These are phyloP conservation scores for Thielaviopsis musarum DNA, from an alignment of 2,329 filamentous ascomycete genomes.

Conservation along the genomic window DNA sequence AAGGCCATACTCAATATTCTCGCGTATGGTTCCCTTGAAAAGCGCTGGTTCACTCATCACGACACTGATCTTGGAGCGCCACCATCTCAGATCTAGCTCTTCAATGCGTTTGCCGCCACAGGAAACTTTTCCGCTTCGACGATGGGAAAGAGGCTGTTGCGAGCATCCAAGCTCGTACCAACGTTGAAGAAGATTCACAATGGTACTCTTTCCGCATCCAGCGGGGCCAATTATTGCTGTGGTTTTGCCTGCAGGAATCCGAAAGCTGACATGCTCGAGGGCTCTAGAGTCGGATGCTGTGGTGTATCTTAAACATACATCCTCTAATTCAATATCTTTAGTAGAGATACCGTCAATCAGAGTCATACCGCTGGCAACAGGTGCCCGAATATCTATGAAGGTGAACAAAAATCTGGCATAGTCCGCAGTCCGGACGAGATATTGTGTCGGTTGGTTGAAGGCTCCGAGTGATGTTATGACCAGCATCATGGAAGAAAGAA, in stretches of 20 bases:
- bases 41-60: conserved; percentile 54
- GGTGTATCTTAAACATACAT: conserved; percentile 60
- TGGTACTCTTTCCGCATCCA: conserved; percentile 58
- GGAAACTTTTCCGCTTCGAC: conserved; percentile 24
- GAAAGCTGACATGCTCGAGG: conserved; percentile 39
- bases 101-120: conserved; percentile 37
- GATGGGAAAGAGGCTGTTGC: not conserved
- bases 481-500: conserved; percentile 17
- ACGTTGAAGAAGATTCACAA: conserved; percentile 52
- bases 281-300: conserved; percentile 46
- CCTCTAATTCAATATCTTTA: conserved; percentile 42
- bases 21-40: conserved; percentile 46
- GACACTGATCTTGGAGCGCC: conserved; percentile 43
- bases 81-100: conserved; percentile 46
- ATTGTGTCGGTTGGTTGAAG: conserved; percentile 21
- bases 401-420: conserved; percentile 23
- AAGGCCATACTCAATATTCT: conserved; percentile 31
- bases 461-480: conserved; percentile 18
- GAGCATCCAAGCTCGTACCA: conserved; percentile 40
- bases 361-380: not conserved
- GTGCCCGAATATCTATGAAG: conserved; percentile 23
- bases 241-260: conserved; percentile 45
- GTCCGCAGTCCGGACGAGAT: conserved; percentile 20
- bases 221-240: conserved; percentile 61
- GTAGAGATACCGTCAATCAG: not conserved